Base-by-base conservation (phyloP, 306 rosid genomes). In the Psophocarpus tetragonolobus region DNA sequence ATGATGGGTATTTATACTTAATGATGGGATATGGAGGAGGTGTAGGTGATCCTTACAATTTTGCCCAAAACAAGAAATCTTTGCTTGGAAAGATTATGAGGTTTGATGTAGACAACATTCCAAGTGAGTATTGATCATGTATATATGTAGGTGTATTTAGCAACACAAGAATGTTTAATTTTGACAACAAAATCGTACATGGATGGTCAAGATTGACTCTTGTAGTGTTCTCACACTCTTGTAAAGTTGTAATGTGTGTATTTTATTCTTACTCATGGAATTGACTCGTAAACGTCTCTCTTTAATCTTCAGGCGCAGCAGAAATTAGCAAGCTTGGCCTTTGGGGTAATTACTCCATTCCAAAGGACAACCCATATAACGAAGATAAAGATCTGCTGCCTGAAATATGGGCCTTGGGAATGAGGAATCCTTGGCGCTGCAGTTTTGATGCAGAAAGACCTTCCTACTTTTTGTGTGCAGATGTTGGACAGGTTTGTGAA, bases 361-460 rank as follows among this genome's bases (percentile, higher is more conserved):
- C 99, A 5, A 86, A 88, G 75, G 97, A 91, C 77, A 96, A 96
- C 83, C 98, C 99, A 29, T 90, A 56, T 79, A 77, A 58, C 0
- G 94, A 86, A 85, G 96, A 90, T 84, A 63, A 76, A 61, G 90
- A 79, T 65, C 47, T 85, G 80, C 88, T 79, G 83, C 90, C 96
- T 0, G 99, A 96, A 83, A 91, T 96, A 81, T 96, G 96, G 97
- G 97, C 99, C 67, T 45, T 83, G 24, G 98, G 98, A 76, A 24
- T 96, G 27, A 87, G 97, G 85, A 96, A 96, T 89, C 98, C 99
- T 60, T 96, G 99, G 99, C 92, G 99, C 44, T 96, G 99, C 84
- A 92, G 99, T 83, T 96, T 96, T 15, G 99, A 96, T 84, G 76
- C 96, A 15, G 90, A 87, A 83, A 88, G 81, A 38, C 85, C 98